These are phyloP conservation scores for Xerocomus brunneocitrinus DNA, from an alignment of 768 basidiomycete genomes.

Conservation along the genomic window DNA sequence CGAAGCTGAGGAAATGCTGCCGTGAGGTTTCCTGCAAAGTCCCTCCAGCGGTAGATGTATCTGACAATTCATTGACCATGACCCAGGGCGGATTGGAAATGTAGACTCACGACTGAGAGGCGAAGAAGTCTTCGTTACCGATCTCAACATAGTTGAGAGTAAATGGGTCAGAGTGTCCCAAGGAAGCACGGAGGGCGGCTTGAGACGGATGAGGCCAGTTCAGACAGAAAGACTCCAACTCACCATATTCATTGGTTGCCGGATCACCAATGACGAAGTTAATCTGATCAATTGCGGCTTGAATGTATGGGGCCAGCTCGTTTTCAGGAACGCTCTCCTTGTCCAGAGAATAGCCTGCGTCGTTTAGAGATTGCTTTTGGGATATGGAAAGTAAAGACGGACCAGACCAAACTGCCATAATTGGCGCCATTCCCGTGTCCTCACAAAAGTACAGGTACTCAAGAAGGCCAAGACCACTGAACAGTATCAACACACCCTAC, in stretches of 20 bases:
- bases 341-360: constrained; percentile 43
- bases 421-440: constrained; percentile 49
- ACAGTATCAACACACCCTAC: background rate
- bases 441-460: constrained; percentile 55
- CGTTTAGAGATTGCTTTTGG: background rate
- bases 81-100: background rate
- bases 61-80: constrained; percentile 15
- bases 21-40: constrained; percentile 42
- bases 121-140: constrained; percentile 53
- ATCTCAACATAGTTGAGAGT: constrained; percentile 44
- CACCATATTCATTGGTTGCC: constrained; percentile 33
- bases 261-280: constrained; percentile 58
- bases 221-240: constrained; percentile 12
- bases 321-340: constrained; percentile 40
- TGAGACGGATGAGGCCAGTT: background rate
- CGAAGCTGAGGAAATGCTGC: constrained; percentile 47
- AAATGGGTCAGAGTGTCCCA: constrained; percentile 53
- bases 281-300: constrained; percentile 55
- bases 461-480: constrained; percentile 50
- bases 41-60: constrained; percentile 49
- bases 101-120: constrained; percentile 26
- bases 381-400: background rate
- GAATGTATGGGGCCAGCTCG: constrained; percentile 46
- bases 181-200: constrained; percentile 49
- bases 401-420: constrained; percentile 60